Evolutionary conservation across 1,284 basidiomycete genomes (phyloP).

Genomic region (Lentinula novae-zelandiae): DNA sequence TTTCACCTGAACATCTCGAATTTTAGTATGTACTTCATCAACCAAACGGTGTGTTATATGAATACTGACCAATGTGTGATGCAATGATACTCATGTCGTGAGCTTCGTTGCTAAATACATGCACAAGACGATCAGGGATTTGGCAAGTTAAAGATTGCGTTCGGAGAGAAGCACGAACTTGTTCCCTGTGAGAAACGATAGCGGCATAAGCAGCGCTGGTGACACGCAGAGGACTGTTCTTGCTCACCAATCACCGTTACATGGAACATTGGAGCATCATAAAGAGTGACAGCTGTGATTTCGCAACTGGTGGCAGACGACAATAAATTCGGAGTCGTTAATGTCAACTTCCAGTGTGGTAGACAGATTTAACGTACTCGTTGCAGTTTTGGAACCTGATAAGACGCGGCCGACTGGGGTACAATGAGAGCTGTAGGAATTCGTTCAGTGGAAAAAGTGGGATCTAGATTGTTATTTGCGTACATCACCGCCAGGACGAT

Average conservation of each 20-base stretch:
- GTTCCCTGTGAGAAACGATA: not conserved
- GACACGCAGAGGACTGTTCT: not conserved
- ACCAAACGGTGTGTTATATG: not conserved
- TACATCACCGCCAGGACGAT: conserved; percentile 18
- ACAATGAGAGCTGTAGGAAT: conserved; percentile 13
- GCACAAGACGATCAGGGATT: too few species aligned
- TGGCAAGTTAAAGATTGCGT: not conserved
- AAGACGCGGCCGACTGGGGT: conserved; percentile 14
- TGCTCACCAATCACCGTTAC: conserved; percentile 16
- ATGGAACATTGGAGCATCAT: conserved; percentile 17
- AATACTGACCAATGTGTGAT: conserved; percentile 5
- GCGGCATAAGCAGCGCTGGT: not conserved
- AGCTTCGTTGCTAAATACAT: conserved; percentile 11
- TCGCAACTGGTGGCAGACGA: not conserved
- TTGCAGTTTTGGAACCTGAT: conserved; percentile 7
- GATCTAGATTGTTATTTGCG: not conserved
- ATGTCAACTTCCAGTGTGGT: too few species aligned
- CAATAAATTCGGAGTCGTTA: not conserved
- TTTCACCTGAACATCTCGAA: not conserved
- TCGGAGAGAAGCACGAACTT: not conserved
- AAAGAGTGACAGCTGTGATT: conserved; percentile 7
- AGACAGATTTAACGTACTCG: not conserved
- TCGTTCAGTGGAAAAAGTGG: not conserved
- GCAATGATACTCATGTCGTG: conserved; percentile 14
- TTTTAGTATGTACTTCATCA: not conserved